Conservation (phyloP, 2,329 filamentous ascomycete species). For the Alternaria dauci region DNA sequence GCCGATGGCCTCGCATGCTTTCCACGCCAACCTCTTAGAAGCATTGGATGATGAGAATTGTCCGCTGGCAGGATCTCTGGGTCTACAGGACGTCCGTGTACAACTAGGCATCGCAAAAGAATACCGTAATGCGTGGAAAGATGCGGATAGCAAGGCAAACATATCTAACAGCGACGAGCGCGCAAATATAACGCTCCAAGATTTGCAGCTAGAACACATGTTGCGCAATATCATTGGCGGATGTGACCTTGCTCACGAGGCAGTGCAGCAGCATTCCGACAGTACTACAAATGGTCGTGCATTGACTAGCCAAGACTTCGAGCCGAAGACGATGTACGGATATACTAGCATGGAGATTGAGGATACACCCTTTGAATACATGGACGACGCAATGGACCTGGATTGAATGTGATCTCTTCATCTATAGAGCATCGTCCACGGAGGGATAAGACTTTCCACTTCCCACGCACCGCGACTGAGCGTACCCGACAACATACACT, state of each 20-base stretch:
- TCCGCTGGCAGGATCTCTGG: constrained; percentile 66
- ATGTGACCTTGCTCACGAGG: constrained; percentile 64
- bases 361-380: constrained; percentile 43
- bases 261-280: constrained; percentile 41
- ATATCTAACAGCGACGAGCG: constrained; percentile 27
- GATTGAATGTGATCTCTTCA: constrained; percentile 26
- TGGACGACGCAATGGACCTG: constrained; percentile 50
- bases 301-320: constrained; percentile 34
- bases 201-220: constrained; percentile 70
- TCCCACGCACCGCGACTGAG: not conserved
- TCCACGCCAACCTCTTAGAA: constrained; percentile 74
- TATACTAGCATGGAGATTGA: constrained; percentile 25
- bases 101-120: constrained; percentile 73
- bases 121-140: constrained; percentile 76
- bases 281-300: constrained; percentile 10
- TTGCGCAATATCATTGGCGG: constrained; percentile 65
- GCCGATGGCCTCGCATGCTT: constrained; percentile 59
- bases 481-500: not conserved
- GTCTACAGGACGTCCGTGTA: constrained; percentile 62
- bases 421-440: not conserved
- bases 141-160: constrained; percentile 60
- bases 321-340: constrained; percentile 18
- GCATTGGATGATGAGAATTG: constrained; percentile 66
- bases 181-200: constrained; percentile 58
- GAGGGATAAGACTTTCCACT: not conserved